Evolutionary conservation across 495 filamentous ascomycete genomes (phyloP), one percentile per base, ranked within the genome.

Genomic region (Pyrenula aspistea): DNA sequence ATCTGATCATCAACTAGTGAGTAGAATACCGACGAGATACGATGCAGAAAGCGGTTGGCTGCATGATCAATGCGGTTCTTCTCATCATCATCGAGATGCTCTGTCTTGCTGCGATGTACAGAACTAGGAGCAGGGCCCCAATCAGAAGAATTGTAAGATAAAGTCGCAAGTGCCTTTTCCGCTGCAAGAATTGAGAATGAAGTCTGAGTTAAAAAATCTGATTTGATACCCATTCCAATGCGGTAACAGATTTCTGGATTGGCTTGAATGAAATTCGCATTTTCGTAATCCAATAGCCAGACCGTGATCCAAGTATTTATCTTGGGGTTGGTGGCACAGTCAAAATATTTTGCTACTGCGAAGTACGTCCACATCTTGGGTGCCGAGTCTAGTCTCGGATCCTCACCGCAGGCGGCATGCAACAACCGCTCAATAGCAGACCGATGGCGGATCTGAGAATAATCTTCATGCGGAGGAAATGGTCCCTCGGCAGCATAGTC

Each of bases 341-440:
- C 75, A 21, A 83, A 73, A 53, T 80, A 65, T 21, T 79, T 80
- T 21, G 82, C 82, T 2, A 86, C 65, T 10, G 73, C 77, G 15
- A 80, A 80, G 15, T 83, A 76, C 0, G 82, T 84, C 76, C 79
- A 86, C 52, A 84, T 62, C 23, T 84, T 82, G 42, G 77, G 70
- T n/a, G 84, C 82, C 0, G 83, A 85, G 60, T 86, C 77, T n/a
- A 87, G 64, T 1, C 71, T 64, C 1, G 81, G 68, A 49, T 71
- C 67, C 0, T 73, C 53, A 12, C 75, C 77, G 53, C 79, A 69
- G 25, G 85, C 69, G 24, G 70, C 74, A 57, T 73, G 67, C 12
- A 87, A 67, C 2, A 86, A 66, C 10, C 82, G 73, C 42, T 83
- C 73, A 15, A 86, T 82, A 24, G 76, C 76, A n/a, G 71, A 76